phyloP scores from a whole-genome alignment of 768 basidiomycete genomes.

The Leccinum variicolor region DNA sequence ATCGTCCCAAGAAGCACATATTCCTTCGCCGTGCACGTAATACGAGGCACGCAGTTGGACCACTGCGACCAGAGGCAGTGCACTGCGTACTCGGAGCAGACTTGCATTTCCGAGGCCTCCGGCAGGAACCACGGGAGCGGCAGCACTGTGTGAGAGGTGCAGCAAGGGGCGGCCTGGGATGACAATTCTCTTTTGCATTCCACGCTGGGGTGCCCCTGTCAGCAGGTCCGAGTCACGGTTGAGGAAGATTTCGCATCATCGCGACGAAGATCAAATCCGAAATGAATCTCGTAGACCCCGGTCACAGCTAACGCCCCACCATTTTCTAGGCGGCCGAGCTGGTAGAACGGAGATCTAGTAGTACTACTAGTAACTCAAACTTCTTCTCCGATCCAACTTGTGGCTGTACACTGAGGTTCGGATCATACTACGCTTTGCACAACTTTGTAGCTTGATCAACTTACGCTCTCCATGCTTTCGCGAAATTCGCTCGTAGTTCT shows the following conservation, averaged over 20 bases:
- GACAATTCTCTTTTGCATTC: conserved; percentile 16
- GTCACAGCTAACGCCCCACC: conserved; percentile 8
- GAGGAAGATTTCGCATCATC: conserved; percentile 20
- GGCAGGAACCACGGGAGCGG: conserved; percentile 7
- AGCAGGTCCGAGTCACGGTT: conserved; percentile 10
- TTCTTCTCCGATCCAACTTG: conserved; percentile 2
- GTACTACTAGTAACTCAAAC: too few relatives aligned
- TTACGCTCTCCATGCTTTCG: conserved; percentile 17
- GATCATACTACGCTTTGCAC: conserved; percentile 2
- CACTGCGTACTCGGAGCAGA: neutral
- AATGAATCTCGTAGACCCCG: conserved; percentile 17
- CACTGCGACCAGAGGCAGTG: neutral
- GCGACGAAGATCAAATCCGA: conserved; percentile 25
- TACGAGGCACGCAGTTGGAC: neutral
- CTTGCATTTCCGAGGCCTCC: conserved; percentile 22
- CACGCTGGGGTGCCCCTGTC: conserved; percentile 31
- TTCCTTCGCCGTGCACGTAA: conserved; percentile 4
- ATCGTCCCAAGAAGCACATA: conserved; percentile 3
- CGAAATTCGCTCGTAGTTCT: conserved; percentile 17
- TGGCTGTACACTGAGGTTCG: conserved; percentile 20
- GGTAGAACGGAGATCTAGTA: neutral
- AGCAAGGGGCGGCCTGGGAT: conserved; percentile 18
- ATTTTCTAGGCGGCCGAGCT: conserved; percentile 4
- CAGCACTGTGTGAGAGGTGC: conserved; percentile 11
- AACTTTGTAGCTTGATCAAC: neutral